phyloP scores from a whole-genome alignment of 1,139 yeast species.

The Groenewaldozyma auringiensis region DNA sequence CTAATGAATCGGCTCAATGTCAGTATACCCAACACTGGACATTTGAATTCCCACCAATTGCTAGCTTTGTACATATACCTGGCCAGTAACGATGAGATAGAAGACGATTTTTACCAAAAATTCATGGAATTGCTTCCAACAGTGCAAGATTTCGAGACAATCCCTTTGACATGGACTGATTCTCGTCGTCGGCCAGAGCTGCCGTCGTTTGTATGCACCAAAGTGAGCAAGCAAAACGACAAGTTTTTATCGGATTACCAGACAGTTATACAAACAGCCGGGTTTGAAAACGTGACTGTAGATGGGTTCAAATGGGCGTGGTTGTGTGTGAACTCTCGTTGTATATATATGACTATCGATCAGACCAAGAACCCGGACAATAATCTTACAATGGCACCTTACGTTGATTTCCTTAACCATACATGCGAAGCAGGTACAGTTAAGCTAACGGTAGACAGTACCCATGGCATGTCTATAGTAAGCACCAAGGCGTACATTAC shows the following conservation, averaged over 20 bases:
- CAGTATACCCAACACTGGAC: constrained; percentile 15
- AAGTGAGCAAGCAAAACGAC: constrained; percentile 23
- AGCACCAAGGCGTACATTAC: constrained; percentile 31
- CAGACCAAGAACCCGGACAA: constrained; percentile 33
- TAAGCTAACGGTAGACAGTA: constrained; percentile 33
- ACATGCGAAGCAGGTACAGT: constrained; percentile 20
- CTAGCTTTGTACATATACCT: constrained; percentile 21
- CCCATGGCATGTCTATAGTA: constrained; percentile 39
- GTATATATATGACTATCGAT: constrained; percentile 66
- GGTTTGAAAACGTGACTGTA: constrained; percentile 8
- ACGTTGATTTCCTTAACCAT: constrained; percentile 83
- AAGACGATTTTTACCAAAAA: constrained; percentile 15
- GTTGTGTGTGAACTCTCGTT: constrained; percentile 86
- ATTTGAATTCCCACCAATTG: constrained; percentile 23
- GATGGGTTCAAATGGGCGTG: constrained; percentile 57
- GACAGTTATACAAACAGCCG: constrained; percentile 7
- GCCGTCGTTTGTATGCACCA: constrained; percentile 21
- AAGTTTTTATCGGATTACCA: constrained; percentile 22
- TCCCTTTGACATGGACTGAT: constrained; percentile 35
- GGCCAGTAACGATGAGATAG: constrained; percentile 12
- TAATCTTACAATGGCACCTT: constrained; percentile 87
- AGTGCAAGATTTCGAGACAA: constrained; percentile 17
- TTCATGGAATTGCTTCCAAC: constrained; percentile 24
- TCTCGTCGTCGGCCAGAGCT: constrained; percentile 22
- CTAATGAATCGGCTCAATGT: constrained; percentile 58